Evolutionary conservation across 2,329 filamentous ascomycete genomes (phyloP).

Genomic region (Conoideocrella luteorostrata): DNA sequence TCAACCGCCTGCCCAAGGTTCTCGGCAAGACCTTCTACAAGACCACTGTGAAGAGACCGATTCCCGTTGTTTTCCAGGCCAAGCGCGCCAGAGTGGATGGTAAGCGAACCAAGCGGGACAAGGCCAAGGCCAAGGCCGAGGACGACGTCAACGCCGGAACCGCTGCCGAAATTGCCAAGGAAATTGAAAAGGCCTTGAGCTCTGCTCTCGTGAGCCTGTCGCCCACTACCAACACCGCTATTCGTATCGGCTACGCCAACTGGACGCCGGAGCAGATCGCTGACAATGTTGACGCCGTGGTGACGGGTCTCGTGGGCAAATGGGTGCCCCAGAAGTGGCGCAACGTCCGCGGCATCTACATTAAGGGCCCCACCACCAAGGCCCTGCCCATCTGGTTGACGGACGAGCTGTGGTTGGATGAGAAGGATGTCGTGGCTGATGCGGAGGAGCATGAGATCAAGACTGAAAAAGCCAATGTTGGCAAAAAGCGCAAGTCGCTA

Average conservation of each 20-base stretch:
- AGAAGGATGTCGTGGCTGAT: constrained; percentile 64
- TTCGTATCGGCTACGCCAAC: constrained; percentile 70
- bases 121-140: constrained; percentile 29
- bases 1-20: constrained; percentile 63
- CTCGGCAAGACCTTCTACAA: constrained; percentile 95
- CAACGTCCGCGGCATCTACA: constrained; percentile 75
- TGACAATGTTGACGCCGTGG: constrained; percentile 73
- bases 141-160: constrained; percentile 41
- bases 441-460: constrained; percentile 45
- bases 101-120: constrained; percentile 51
- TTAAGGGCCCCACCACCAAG: constrained; percentile 85
- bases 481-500: constrained; percentile 58
- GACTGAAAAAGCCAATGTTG: constrained; percentile 49
- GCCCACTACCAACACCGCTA: constrained; percentile 70
- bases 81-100: constrained; percentile 55
- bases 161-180: constrained; percentile 64
- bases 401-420: constrained; percentile 82
- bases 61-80: constrained; percentile 68
- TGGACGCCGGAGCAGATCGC: constrained; percentile 71
- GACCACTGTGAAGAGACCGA: constrained; percentile 72
- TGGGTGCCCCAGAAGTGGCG: constrained; percentile 82
- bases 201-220: constrained; percentile 76
- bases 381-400: constrained; percentile 93
- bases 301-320: constrained; percentile 63
- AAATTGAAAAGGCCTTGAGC: constrained; percentile 71